These are phyloP conservation scores for Geosiphon pyriformis DNA, from an alignment of 192 early-diverging fungal species.

Conservation along the genomic window DNA sequence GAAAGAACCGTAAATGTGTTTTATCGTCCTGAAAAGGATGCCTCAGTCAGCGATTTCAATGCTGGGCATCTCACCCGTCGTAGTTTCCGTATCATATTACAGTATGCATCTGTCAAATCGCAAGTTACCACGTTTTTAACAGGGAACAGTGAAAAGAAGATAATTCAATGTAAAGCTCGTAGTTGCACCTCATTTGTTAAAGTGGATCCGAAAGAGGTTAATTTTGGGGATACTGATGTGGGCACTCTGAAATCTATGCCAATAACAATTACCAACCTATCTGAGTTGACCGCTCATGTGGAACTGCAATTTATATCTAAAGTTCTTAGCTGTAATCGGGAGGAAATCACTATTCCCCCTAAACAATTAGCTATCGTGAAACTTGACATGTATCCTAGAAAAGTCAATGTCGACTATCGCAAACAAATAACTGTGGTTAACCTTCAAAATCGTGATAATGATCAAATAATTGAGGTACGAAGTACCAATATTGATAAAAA, in stretches of 20 bases:
- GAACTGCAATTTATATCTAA: slow-evolving; percentile 89
- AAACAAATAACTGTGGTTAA: slow-evolving; percentile 96
- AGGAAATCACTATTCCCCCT: slow-evolving; percentile 73
- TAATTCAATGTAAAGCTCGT: slow-evolving; percentile 83
- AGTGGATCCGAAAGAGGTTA: slow-evolving; percentile 73
- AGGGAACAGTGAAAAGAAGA: slow-evolving; percentile 54
- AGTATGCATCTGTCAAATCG: slow-evolving; percentile 44
- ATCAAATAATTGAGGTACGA: slow-evolving; percentile 84
- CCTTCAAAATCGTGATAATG: slow-evolving; percentile 80
- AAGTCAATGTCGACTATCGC: slow-evolving; percentile 95
- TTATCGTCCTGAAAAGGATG: slow-evolving; percentile 65
- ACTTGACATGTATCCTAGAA: slow-evolving; percentile 93
- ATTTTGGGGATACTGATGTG: slow-evolving; percentile 96
- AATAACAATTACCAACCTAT: slow-evolving; percentile 76
- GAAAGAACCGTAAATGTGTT: slow-evolving; percentile 79
- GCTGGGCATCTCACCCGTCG: slow-evolving; percentile 66
- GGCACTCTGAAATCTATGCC: slow-evolving; percentile 85
- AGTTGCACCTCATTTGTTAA: slow-evolving; percentile 92
- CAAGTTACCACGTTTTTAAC: slow-evolving; percentile 12
- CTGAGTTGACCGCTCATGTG: slow-evolving; percentile 78
- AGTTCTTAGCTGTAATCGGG: slow-evolving; percentile 73
- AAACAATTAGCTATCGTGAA: slow-evolving; percentile 71
- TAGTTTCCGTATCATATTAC: slow-evolving; percentile 66
- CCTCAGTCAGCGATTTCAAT: slow-evolving; percentile 55
- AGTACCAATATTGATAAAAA: slow-evolving; percentile 95